Percentiles rank a stretch among this genome's conserved stretches.
Evolutionary conservation across 2,329 filamentous ascomycete species (phyloP).

Genomic region (Arachnomyces sp.): DNA sequence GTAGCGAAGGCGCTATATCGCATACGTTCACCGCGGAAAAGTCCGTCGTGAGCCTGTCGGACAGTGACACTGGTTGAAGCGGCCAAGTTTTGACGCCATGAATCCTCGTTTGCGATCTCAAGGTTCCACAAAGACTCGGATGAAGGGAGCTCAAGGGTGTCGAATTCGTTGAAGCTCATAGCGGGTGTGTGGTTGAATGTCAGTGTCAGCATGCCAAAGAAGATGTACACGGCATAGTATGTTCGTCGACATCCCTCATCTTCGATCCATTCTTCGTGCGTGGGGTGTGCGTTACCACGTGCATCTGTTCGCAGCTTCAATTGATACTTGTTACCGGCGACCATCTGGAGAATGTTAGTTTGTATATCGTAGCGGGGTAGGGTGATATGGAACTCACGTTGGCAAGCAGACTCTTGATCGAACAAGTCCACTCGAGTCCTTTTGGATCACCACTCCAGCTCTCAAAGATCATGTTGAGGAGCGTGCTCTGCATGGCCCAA

Average conservation of each 20-base stretch:
- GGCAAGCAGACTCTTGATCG: conserved; percentile 93
- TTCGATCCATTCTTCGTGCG: conserved; percentile 85
- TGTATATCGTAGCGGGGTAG: not conserved
- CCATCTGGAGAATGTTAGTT: conserved; percentile 54
- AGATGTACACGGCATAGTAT: conserved; percentile 98
- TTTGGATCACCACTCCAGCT: conserved; percentile 99
- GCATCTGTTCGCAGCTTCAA: conserved; percentile 87
- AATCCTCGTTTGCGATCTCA: conserved; percentile 63
- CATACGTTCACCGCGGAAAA: conserved; percentile 86
- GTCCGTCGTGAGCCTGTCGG: conserved; percentile 84
- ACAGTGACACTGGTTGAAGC: conserved; percentile 71
- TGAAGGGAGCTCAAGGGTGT: conserved; percentile 82
- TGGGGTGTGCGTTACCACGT: conserved; percentile 66
- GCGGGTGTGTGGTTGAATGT: conserved; percentile 97
- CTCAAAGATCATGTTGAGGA: conserved; percentile 97
- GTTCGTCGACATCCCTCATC: conserved; percentile 94
- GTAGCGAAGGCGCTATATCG: conserved; percentile 96
- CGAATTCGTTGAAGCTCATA: conserved; percentile 97
- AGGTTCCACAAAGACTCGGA: conserved; percentile 93
- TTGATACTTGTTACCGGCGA: conserved; percentile 93
- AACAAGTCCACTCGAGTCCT: conserved; percentile 96
- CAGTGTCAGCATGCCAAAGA: conserved; percentile 89
- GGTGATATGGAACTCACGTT: conserved; percentile 47
- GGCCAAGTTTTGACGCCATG: conserved; percentile 74
- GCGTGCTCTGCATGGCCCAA: conserved; percentile 95